phyloP scores from a whole-genome alignment of 1,284 basidiomycete species.

The Singerocomus inundabilis region DNA sequence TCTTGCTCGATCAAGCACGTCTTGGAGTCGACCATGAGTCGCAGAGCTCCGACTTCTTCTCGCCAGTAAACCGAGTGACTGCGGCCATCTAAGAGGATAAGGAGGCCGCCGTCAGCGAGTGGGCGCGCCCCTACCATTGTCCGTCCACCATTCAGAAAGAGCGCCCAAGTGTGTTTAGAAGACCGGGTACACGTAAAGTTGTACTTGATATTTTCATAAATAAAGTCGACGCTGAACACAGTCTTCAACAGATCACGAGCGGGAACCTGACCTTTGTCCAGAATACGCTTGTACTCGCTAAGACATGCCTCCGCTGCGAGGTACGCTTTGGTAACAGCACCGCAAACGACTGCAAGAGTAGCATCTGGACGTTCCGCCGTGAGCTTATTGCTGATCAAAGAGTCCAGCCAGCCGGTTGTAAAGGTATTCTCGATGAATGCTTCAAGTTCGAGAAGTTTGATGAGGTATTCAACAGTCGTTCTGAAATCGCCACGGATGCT shows the following conservation, averaged over 20 bases:
- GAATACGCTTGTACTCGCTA: conserved; percentile 90
- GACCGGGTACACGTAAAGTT: conserved; percentile 95
- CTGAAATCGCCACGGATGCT: conserved; percentile 99
- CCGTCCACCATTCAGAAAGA: conserved; percentile 94
- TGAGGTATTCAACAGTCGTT: conserved; percentile 98
- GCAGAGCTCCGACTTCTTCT: conserved; percentile 94
- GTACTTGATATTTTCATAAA: conserved; percentile 96
- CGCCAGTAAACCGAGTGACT: conserved; percentile 99
- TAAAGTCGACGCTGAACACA: conserved; percentile 96
- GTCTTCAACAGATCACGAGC: conserved; percentile 94
- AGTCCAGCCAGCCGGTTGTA: conserved; percentile 99
- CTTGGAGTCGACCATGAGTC: conserved; percentile 94
- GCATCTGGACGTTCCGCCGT: conserved; percentile 96
- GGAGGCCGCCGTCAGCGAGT: conserved; percentile 92
- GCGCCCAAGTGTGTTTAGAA: conserved; percentile 85
- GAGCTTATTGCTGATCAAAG: conserved; percentile 92
- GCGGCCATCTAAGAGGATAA: conserved; percentile 89
- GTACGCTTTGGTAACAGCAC: conserved; percentile 96
- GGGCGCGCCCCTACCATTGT: conserved; percentile 89
- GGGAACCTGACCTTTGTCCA: conserved; percentile 98
- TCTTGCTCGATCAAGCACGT: conserved; percentile 99
- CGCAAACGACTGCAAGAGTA: conserved; percentile 92
- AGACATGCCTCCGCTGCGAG: conserved; percentile 88
- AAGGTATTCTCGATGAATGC: conserved; percentile 97
- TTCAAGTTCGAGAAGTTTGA: conserved; percentile 95